phyloP scores from a whole-genome alignment of 2,329 filamentous ascomycete species.

The Daldinia sp. region DNA sequence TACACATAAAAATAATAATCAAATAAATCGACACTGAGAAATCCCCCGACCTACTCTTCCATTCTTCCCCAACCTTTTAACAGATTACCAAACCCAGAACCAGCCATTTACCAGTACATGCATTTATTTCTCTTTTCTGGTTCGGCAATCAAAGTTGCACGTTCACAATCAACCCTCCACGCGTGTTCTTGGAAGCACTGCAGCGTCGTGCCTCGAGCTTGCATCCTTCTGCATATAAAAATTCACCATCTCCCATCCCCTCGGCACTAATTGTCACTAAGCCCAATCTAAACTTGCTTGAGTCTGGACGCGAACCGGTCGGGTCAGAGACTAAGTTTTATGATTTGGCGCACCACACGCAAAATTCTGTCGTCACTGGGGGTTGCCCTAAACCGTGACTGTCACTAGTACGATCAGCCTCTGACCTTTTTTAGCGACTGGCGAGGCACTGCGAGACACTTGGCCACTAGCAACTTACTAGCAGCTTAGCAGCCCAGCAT shows the following conservation, averaged over 20 bases:
- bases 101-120: slow-evolving; percentile 42
- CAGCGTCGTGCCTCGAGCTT: slow-evolving; percentile 48
- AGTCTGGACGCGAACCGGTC: slow-evolving; percentile 43
- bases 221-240: slow-evolving; percentile 51
- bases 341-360: slow-evolving; percentile 39
- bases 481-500: neutral
- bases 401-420: slow-evolving; percentile 35
- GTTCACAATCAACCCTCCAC: slow-evolving; percentile 42
- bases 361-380: slow-evolving; percentile 45
- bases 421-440: slow-evolving; percentile 8
- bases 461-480: slow-evolving; percentile 13
- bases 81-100: slow-evolving; percentile 37
- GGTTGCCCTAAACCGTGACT: slow-evolving; percentile 34
- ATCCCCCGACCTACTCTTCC: slow-evolving; percentile 40
- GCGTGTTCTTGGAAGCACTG: slow-evolving; percentile 44
- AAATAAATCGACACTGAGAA: slow-evolving; percentile 34
- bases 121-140: slow-evolving; percentile 45
- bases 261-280: slow-evolving; percentile 52
- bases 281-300: slow-evolving; percentile 48
- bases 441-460: slow-evolving; percentile 17
- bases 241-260: slow-evolving; percentile 47
- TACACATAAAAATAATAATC: slow-evolving; percentile 39
- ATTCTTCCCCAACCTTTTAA: slow-evolving; percentile 43
- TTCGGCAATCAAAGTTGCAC: slow-evolving; percentile 45
- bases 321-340: slow-evolving; percentile 42